Evolutionary conservation across 2,329 filamentous ascomycete species (phyloP), one percentile per base, ranked within the genome.

Genomic region (Lasiodiplodia theobromae): DNA sequence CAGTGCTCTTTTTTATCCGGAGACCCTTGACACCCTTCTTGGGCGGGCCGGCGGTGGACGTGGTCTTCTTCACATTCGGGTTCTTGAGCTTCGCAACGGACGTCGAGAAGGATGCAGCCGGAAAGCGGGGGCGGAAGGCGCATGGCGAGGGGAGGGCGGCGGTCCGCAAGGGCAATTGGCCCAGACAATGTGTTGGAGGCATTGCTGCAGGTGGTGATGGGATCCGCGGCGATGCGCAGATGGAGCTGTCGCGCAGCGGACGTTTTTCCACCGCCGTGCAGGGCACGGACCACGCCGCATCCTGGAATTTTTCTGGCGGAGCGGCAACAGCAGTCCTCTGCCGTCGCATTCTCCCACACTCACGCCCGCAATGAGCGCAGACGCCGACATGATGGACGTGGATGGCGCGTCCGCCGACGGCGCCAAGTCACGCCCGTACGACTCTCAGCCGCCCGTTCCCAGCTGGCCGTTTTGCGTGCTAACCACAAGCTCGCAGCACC

Each of bases 21-120:
- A 83, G 79, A 18, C 77, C 74, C 73, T 79, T 82, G 34, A 73
- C 71, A 11, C 78, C 79, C 70, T 76, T 76, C 68, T 77, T 77
- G 4, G 78, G 77, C 31, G 77, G 71, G 7, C 75, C 73, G 3
- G 69, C 66, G 14, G 73, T 69, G 67, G 67, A 69, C 71, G 73
- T 75, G 68, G 47, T 38, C 58, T 76, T 79, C 74, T 76, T 77
- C 49, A 71, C 64, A 52, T 7, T 40, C 37, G 72, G 72, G 28
- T 71, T 73, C 25, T 74, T 76, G 70, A 74, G 71, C 44, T 73
- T 77, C 28, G 74, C 68, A 18, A 74, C 67, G 40, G 77, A 77
- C 23, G 77, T 79, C 66, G 78, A 79, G 71, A 80, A 79, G 73
- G 72, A 75, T 68, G 40, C 58, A 51, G 44, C 38, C 25, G 25